Evolutionary conservation across 495 filamentous ascomycete genomes (phyloP).

Genomic region (Trichodelitschia bisporula): DNA sequence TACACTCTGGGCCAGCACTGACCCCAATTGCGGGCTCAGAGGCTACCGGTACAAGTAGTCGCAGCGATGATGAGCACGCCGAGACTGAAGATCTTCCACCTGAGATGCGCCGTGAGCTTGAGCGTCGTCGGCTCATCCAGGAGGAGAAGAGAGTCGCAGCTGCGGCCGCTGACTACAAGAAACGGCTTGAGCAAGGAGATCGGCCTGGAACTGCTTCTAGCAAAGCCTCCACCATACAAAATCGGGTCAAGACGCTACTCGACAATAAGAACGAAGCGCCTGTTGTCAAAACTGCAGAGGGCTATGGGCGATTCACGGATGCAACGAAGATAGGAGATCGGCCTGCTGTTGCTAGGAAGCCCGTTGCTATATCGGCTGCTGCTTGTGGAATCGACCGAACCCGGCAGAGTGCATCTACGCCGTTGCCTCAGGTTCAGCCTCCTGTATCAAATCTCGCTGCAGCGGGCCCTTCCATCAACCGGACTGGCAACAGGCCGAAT

Average conservation of each 20-base stretch:
- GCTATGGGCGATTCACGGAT: slow-evolving; percentile 70
- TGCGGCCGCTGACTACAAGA: slow-evolving; percentile 76
- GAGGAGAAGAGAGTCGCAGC: slow-evolving; percentile 84
- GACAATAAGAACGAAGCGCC: slow-evolving; percentile 56
- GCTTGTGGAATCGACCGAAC: too few relatives aligned
- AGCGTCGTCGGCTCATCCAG: slow-evolving; percentile 56
- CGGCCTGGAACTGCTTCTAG: slow-evolving; percentile 18
- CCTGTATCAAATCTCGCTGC: too few relatives aligned
- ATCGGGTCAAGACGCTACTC: slow-evolving; percentile 66
- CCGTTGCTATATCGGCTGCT: slow-evolving; percentile 1
- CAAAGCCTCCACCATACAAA: slow-evolving; percentile 63
- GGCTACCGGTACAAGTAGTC: slow-evolving; percentile 30
- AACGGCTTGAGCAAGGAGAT: slow-evolving; percentile 35
- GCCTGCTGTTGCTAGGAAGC: slow-evolving; percentile 4
- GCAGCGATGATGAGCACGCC: slow-evolving; percentile 29
- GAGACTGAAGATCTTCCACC: slow-evolving; percentile 52
- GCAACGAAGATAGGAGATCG: too few relatives aligned
- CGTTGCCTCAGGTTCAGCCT: slow-evolving; percentile 2
- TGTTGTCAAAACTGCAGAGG: slow-evolving; percentile 51
- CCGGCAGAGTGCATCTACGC: slow-evolving; percentile 4
- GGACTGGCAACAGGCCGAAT: slow-evolving; percentile 13
- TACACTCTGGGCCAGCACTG: too few relatives aligned
- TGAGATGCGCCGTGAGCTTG: slow-evolving; percentile 76
- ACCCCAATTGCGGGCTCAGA: slow-evolving; percentile 60
- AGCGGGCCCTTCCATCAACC: too few relatives aligned